These are phyloP conservation scores for Xylaria sp. DNA, from an alignment of 2,329 filamentous ascomycete genomes.

Conservation along the genomic window DNA sequence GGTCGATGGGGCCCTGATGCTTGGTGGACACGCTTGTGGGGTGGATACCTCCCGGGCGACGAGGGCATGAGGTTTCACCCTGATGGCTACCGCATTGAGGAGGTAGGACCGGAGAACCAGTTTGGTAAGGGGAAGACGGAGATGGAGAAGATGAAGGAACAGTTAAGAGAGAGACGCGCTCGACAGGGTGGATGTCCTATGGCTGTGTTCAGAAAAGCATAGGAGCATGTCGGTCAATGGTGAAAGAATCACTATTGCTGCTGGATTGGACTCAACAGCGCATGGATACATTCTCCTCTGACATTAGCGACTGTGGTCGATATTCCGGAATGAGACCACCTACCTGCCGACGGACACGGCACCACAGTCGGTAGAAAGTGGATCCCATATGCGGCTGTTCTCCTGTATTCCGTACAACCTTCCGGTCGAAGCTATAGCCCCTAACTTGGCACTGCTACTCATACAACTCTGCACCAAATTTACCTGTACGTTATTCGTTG, in stretches of 20 bases:
- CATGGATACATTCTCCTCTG: not conserved
- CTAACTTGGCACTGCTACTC: no score
- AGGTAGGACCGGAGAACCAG: constrained; percentile 7
- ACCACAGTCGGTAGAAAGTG: no score
- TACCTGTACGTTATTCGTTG: no score
- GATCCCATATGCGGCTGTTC: no score
- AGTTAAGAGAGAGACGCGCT: constrained; percentile 1
- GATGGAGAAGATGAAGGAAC: constrained; percentile 11
- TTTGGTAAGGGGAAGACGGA: constrained; percentile 8
- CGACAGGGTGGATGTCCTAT: constrained; percentile 2
- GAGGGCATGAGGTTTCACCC: constrained; percentile 38
- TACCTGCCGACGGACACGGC: no score
- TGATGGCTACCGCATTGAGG: constrained; percentile 13
- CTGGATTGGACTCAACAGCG: no score
- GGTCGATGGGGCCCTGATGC: constrained; percentile 44
- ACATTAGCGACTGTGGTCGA: not conserved
- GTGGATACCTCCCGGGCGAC: constrained; percentile 44
- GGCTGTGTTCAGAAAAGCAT: not conserved
- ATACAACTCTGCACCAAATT: no score
- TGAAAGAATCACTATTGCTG: not conserved
- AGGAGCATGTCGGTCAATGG: not conserved
- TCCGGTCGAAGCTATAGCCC: no score
- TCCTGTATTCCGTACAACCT: no score
- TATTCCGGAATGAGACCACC: no score
- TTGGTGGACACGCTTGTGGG: constrained; percentile 40